Percentiles rank a stretch among this genome's conserved stretches.
Conservation (phyloP, 2,329 filamentous ascomycete genomes). For the Fusarium nisikadoi region DNA sequence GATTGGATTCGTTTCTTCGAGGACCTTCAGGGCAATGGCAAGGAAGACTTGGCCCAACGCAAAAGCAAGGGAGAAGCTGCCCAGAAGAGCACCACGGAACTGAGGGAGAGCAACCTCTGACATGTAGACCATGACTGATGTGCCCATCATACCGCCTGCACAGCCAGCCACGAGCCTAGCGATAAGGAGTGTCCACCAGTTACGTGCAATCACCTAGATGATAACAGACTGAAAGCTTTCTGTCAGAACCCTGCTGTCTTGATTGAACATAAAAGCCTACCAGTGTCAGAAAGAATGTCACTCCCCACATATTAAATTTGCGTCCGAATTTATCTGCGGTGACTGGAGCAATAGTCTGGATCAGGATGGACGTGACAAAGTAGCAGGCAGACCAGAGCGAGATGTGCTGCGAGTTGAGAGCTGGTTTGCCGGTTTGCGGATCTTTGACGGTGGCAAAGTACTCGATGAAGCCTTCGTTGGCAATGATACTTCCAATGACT, state of each 20-base stretch:
- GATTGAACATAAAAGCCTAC: background rate
- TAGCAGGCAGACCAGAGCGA: background rate
- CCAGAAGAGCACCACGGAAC: conserved; percentile 9
- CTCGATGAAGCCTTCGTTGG: background rate
- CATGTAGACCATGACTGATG: conserved; percentile 29
- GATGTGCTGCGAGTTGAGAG: background rate
- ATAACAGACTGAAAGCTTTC: background rate
- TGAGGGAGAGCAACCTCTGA: conserved; percentile 12
- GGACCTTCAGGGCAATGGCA: background rate
- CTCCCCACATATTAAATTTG: background rate
- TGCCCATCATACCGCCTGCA: conserved; percentile 20
- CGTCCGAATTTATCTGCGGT: background rate
- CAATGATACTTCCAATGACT: background rate
- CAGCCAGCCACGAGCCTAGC: conserved; percentile 14
- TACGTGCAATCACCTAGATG: background rate
- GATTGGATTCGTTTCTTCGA: background rate
- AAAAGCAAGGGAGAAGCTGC: conserved; percentile 1
- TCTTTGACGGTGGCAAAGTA: background rate
- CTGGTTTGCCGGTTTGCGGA: background rate
- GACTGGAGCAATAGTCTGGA: background rate
- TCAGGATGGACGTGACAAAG: background rate
- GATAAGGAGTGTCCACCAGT: background rate
- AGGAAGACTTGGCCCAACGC: background rate
- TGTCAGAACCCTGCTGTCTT: background rate
- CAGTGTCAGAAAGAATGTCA: background rate